Evolutionary conservation across 2,329 filamentous ascomycete genomes (phyloP).

Genomic region (Fusarium sp.): DNA sequence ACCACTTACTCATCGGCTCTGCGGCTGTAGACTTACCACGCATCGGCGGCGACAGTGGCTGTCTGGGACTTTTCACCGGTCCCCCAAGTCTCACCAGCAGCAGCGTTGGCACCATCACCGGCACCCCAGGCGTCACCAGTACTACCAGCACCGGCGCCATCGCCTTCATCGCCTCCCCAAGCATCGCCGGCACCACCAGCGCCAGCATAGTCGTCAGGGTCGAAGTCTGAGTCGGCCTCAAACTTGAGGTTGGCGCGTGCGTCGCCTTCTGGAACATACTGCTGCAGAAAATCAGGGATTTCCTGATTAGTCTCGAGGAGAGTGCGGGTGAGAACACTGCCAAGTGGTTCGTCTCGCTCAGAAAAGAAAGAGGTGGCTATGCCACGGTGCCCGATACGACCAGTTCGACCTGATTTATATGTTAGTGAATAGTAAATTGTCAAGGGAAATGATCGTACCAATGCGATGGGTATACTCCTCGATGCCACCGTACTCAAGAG

Average conservation of each 20-base stretch:
- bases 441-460: slow-evolving; percentile 65
- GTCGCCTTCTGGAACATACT: slow-evolving; percentile 69
- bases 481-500: slow-evolving; percentile 81
- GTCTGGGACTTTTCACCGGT: background rate
- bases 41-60: background rate
- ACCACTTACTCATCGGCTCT: background rate
- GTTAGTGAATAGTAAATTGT: slow-evolving; percentile 11
- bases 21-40: slow-evolving; percentile 19
- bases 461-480: slow-evolving; percentile 96
- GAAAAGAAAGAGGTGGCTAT: slow-evolving; percentile 91
- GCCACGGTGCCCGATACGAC: slow-evolving; percentile 89
- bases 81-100: slow-evolving; percentile 1
- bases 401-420: slow-evolving; percentile 77
- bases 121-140: too few species aligned
- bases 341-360: slow-evolving; percentile 79
- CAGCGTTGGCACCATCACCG: background rate
- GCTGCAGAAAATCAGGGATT: slow-evolving; percentile 83
- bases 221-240: slow-evolving; percentile 67
- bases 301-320: slow-evolving; percentile 82
- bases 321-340: slow-evolving; percentile 79
- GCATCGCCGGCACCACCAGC: slow-evolving; percentile 39
- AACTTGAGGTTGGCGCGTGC: slow-evolving; percentile 62
- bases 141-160: slow-evolving; percentile 8
- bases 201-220: slow-evolving; percentile 53
- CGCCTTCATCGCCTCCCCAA: slow-evolving; percentile 2